Percentiles rank a stretch among this genome's conserved stretches.
Evolutionary conservation across 768 basidiomycete species (phyloP).

Genomic region (Hygrophorus pudorinus): DNA sequence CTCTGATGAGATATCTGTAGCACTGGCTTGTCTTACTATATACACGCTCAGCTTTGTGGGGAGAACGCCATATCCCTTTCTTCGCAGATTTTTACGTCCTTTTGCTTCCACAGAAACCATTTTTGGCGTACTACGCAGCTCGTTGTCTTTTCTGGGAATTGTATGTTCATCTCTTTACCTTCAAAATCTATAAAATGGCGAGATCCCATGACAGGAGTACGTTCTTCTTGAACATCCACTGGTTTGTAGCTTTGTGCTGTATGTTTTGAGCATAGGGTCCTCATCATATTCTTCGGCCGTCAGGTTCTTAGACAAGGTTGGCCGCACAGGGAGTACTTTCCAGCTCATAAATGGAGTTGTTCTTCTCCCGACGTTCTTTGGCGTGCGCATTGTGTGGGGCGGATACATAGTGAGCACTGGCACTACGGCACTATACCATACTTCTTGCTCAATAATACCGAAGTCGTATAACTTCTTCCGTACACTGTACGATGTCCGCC

Average conservation of each 20-base stretch:
- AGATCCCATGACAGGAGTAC: slow-evolving; percentile 52
- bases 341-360: slow-evolving; percentile 66
- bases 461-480: slow-evolving; percentile 62
- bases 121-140: slow-evolving; percentile 68
- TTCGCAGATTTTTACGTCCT: slow-evolving; percentile 3
- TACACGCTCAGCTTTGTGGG: slow-evolving; percentile 66
- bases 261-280: slow-evolving; percentile 1
- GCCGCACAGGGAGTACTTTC: slow-evolving; percentile 53
- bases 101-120: slow-evolving; percentile 42
- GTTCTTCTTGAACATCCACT: slow-evolving; percentile 81
- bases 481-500: slow-evolving; percentile 45
- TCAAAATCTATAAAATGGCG: slow-evolving; percentile 3
- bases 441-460: neutral
- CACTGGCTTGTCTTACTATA: slow-evolving; percentile 51
- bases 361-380: slow-evolving; percentile 60
- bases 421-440: neutral
- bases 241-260: slow-evolving; percentile 29
- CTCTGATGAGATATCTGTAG: slow-evolving; percentile 20
- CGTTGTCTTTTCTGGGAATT: slow-evolving; percentile 81
- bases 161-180: slow-evolving; percentile 23
- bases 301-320: slow-evolving; percentile 73
- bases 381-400: slow-evolving; percentile 64
- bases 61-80: slow-evolving; percentile 8
- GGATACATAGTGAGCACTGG: slow-evolving; percentile 32
- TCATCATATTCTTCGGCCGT: neutral